Conservation (phyloP, 1,284 basidiomycete species). For the Neonothopanus nambi region DNA sequence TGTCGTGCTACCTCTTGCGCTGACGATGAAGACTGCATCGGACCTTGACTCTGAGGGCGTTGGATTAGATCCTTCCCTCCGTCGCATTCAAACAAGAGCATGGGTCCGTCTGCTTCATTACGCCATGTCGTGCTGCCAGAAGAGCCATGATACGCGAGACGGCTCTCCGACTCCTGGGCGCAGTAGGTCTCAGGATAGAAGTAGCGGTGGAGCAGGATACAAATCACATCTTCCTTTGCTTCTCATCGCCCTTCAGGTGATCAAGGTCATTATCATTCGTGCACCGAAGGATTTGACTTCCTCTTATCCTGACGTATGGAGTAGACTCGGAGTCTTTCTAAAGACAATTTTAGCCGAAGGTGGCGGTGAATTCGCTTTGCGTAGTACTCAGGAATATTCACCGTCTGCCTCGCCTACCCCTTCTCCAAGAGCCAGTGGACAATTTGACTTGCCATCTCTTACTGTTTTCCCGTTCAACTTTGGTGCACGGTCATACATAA, state of each 20-base stretch:
- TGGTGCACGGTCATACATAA: constrained; percentile 26
- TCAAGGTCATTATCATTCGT: constrained; percentile 70
- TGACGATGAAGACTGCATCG: constrained; percentile 52
- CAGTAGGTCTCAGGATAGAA: constrained; percentile 17
- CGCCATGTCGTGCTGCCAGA: constrained; percentile 49
- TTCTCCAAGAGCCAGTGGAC: constrained; percentile 39
- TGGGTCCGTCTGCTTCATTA: constrained; percentile 72
- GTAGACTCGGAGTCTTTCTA: constrained; percentile 52
- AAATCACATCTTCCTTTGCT: constrained; percentile 47
- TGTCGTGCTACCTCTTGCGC: constrained; percentile 62
- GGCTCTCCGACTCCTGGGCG: constrained; percentile 11
- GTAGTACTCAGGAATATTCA: constrained; percentile 35
- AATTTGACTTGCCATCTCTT: constrained; percentile 32
- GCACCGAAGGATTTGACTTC: constrained; percentile 60
- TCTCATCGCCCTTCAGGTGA: constrained; percentile 61
- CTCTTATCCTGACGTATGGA: constrained; percentile 60
- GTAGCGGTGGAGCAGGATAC: constrained; percentile 21
- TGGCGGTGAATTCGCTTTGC: constrained; percentile 54
- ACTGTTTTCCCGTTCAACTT: constrained; percentile 20
- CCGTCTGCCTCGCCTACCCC: constrained; percentile 45
- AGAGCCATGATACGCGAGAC: background rate
- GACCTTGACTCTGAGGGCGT: constrained; percentile 44
- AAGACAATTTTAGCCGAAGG: constrained; percentile 55
- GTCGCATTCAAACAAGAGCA: constrained; percentile 44
- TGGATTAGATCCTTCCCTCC: constrained; percentile 46